Percentiles rank a stretch among this genome's conserved stretches.
Conservation (phyloP, 371 early-diverging fungal genomes). For the Umbelopsis sp. region DNA sequence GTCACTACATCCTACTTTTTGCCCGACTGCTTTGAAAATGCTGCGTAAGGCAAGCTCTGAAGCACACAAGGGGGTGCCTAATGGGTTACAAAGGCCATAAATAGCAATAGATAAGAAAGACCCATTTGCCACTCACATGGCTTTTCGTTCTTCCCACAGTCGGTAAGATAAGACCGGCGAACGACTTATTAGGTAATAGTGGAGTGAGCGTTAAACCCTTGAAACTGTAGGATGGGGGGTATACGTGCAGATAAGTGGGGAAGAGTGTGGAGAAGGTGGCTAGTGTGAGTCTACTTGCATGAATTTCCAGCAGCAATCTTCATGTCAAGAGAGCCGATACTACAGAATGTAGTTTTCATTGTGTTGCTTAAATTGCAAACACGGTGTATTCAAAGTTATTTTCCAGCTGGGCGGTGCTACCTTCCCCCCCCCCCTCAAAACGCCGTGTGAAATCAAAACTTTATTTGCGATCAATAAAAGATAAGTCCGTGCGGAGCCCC, state of each 20-base stretch:
- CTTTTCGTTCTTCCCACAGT: constrained; percentile 11
- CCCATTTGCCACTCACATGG: constrained; percentile 13
- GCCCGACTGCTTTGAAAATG: too few relatives aligned
- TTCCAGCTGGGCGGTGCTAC: too few relatives aligned
- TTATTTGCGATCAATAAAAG: constrained; percentile 15
- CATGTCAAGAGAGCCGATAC: neutral
- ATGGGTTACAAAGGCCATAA: neutral
- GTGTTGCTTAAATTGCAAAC: too few relatives aligned
- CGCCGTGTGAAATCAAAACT: constrained; percentile 16
- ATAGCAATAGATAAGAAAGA: constrained; percentile 9
- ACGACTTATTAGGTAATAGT: constrained; percentile 12
- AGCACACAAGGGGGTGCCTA: neutral
- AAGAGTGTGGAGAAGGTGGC: neutral
- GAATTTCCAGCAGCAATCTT: too few relatives aligned
- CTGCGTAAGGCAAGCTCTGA: neutral
- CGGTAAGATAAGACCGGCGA: constrained; percentile 12
- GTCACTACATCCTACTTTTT: too few relatives aligned
- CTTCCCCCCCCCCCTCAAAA: neutral
- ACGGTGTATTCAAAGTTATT: too few relatives aligned
- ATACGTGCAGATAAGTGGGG: too few relatives aligned
- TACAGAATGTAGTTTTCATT: too few relatives aligned
- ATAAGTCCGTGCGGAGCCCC: constrained; percentile 11
- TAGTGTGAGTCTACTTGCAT: too few relatives aligned
- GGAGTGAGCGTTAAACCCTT: constrained; percentile 2
- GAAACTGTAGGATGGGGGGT: neutral